Base-by-base conservation (phyloP, 1,139 yeast species). In the Blastobotrys proliferans region DNA sequence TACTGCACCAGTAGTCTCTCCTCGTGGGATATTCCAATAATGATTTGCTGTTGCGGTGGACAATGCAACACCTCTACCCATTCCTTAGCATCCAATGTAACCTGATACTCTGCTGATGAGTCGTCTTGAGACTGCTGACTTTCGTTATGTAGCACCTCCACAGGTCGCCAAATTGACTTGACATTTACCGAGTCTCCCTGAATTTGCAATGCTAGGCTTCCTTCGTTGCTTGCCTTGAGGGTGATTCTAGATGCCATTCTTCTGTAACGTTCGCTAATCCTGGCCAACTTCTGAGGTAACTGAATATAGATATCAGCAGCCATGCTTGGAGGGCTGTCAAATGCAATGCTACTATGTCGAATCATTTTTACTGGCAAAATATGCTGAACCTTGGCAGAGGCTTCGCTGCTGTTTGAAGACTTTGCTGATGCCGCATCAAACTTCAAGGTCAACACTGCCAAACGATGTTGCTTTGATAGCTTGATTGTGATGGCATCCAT, bases 1-100 rank as follows among this genome's bases (percentile, higher is more conserved):
- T 63, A 67, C 39, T 64, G 63, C 14, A 64, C 53, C 9, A 60
- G 58, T 16, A 65, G 49, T 4, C 62, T 58, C 13, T 52, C 51
- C 9, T 51, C 52, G 41, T 65, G 55, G 27, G 57, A 50, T 11
- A 67, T 50, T 18, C 70, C 68, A 9, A 67, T 41, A 3, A 66
- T 54, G 22, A 66, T 52, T 18, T 60, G 54, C 34, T 54, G n/a
- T n/a, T n/a, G n/a, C n/a, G n/a, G n/a, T n/a, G n/a, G n/a, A 17
- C 58, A 51, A 25, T 55, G 58, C 19, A 68, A 47, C n/a, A 60
- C 61, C 22, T 53, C 56, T 37, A 49, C 50, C 61, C 68, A 62
- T 44, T 67, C 70, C 30, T 56, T 56, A 0, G 66, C 53, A 21
- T 51, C 55, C 6, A 66, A 53, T 13, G 51, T 46, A 6, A 54